phyloP scores from a whole-genome alignment of 2,329 filamentous ascomycete genomes.

The Fusarium chuoi region DNA sequence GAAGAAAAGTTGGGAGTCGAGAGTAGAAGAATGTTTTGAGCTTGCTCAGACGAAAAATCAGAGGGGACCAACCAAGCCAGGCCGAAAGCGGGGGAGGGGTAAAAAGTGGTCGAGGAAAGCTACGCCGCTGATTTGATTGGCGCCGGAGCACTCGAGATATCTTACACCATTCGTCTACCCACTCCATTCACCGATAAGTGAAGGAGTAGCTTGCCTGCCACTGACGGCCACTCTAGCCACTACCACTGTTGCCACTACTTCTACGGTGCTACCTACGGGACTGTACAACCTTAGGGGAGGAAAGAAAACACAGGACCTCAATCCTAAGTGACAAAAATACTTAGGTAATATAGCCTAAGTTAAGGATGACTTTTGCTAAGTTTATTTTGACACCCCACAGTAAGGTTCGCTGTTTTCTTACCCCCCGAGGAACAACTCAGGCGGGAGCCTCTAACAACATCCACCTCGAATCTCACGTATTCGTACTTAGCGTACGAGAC shows the following conservation, averaged over 20 bases:
- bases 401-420: too few species aligned
- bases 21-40: conserved; percentile 34
- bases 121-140: conserved; percentile 30
- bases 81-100: conserved; percentile 52
- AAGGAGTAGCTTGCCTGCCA: background rate
- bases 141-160: background rate
- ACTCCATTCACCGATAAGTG: conserved; percentile 1
- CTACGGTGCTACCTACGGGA: background rate
- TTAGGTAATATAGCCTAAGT: too few species aligned
- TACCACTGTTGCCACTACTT: background rate
- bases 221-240: background rate
- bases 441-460: conserved; percentile 16
- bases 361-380: too few species aligned
- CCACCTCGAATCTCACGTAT: conserved; percentile 37
- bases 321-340: too few species aligned
- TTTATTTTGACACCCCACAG: too few species aligned
- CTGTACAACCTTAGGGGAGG: background rate
- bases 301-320: too few species aligned
- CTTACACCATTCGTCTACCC: background rate
- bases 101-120: conserved; percentile 29
- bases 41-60: conserved; percentile 38
- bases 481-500: conserved; percentile 33
- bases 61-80: conserved; percentile 37
- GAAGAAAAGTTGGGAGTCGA: conserved; percentile 34
- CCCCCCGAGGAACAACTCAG: background rate